These are phyloP conservation scores for Leishmania tarentolae DNA, from an alignment of 208 protist species.

Conservation along the genomic window DNA sequence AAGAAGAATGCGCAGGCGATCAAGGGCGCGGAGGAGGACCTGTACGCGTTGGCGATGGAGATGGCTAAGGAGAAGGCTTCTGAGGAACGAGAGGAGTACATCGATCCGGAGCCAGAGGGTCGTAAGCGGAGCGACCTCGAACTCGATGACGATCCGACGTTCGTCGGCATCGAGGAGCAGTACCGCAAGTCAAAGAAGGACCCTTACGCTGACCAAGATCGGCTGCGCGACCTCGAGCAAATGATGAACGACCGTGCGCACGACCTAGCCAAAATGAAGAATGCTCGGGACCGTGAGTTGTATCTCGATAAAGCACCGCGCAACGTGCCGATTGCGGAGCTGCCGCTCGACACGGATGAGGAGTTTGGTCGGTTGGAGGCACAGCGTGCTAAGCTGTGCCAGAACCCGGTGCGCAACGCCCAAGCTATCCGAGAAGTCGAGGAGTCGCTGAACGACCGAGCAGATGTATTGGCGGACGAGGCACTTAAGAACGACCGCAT, in stretches of 20 bases:
- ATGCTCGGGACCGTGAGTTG: slow-evolving; percentile 53
- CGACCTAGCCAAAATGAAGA: slow-evolving; percentile 64
- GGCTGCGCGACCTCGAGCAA: slow-evolving; percentile 60
- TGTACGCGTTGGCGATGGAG: slow-evolving; percentile 51
- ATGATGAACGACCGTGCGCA: slow-evolving; percentile 75
- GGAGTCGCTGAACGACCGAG: slow-evolving; percentile 62
- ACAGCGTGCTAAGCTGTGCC: slow-evolving; percentile 60
- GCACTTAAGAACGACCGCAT: slow-evolving; percentile 78
- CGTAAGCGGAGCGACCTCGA: slow-evolving; percentile 48
- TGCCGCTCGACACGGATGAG: slow-evolving; percentile 79
- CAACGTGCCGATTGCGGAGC: slow-evolving; percentile 59
- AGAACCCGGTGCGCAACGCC: slow-evolving; percentile 51
- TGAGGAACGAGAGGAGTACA: slow-evolving; percentile 62
- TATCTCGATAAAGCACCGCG: slow-evolving; percentile 49
- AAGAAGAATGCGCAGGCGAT: slow-evolving; percentile 51
- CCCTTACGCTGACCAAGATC: slow-evolving; percentile 61
- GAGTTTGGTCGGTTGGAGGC: slow-evolving; percentile 64
- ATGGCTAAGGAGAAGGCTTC: slow-evolving; percentile 61
- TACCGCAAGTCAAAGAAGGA: slow-evolving; percentile 56
- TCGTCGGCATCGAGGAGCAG: slow-evolving; percentile 71
- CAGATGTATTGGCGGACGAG: slow-evolving; percentile 58
- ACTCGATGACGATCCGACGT: slow-evolving; percentile 65
- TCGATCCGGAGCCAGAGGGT: slow-evolving; percentile 71
- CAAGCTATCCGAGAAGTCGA: slow-evolving; percentile 56
- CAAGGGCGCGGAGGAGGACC: slow-evolving; percentile 36